Evolutionary conservation across 129 eudicot genomes (phyloP), one percentile per base, ranked within the genome.

Genomic region (Flaveria trinervia): DNA sequence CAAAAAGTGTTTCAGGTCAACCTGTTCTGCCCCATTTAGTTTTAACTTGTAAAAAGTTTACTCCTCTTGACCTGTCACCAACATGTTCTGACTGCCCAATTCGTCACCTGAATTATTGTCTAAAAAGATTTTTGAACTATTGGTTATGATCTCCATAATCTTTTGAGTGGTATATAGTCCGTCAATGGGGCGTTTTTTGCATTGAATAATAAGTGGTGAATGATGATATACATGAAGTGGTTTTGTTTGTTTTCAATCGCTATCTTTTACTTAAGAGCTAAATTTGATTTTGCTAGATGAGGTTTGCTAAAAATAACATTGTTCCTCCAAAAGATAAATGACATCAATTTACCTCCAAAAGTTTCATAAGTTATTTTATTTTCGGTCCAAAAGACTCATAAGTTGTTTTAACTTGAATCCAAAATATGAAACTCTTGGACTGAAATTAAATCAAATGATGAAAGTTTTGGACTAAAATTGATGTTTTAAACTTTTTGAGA

Each of bases 21-120:
- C 44, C 41, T 13, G 46, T 36, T 12, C 50, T 41, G 13, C 8
- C 26, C 26, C 25, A 0, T n/a, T 28, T 16, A 8, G 22, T 28
- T 62, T 62, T 62, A 62, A 62, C 68, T 26, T 62, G 68, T 62
- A 28, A 62, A 62, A 28, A 33, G 46, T 2, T 30, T 23, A 65
- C 48, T 20, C 69, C 2, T 65, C 33, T 33, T 65, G 49, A 65
- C 50, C 26, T 14, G 71, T 65, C n/a, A 36, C 71, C 49, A 5
- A 65, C 71, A 8, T 36, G 15, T 36, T 39, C 7, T 28, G 9
- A 60, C n/a, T 16, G 7, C 39, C 33, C 33, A 9, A 23, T 59
- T 2, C 4, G 39, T 7, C 41, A 60, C 41, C 66, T 25, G 62
- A 17, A 60, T 36, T 16, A 56, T 25, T 59, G 65, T n/a, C 7